Conservation (phyloP, 345 rosid species). For the Gossypium australe region DNA sequence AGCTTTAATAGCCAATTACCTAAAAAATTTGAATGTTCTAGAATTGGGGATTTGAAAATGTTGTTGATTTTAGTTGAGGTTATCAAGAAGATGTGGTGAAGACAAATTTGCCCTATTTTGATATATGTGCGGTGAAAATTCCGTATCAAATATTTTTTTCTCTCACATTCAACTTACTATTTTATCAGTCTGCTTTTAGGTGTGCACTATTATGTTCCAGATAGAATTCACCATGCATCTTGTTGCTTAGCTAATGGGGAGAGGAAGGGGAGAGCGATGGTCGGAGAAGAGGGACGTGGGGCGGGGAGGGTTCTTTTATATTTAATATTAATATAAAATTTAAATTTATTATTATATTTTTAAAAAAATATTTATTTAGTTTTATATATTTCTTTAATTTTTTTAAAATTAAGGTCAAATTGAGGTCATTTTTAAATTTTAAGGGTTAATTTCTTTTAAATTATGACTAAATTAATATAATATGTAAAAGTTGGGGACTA, state of each 20-base stretch:
- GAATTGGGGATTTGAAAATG: background rate
- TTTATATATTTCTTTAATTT: no score
- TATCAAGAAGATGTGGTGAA: conserved; percentile 85
- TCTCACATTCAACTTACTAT: conserved; percentile 72
- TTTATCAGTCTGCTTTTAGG: conserved; percentile 72
- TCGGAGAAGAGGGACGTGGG: no score
- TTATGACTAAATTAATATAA: no score
- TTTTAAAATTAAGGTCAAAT: no score
- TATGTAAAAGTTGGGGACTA: no score
- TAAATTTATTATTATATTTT: no score
- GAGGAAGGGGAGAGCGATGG: no score
- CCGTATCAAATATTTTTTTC: conserved; percentile 91
- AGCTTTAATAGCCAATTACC: background rate
- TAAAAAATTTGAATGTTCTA: background rate
- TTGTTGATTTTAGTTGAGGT: conserved; percentile 35
- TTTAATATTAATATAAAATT: no score
- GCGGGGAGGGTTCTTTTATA: no score
- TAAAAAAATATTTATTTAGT: no score
- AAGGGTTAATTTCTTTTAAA: no score
- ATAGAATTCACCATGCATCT: conserved; percentile 90
- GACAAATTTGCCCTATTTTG: conserved; percentile 82
- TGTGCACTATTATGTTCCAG: conserved; percentile 94
- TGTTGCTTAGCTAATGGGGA: conserved; percentile 55
- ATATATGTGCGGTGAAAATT: conserved; percentile 83
- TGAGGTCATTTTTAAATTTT: no score